phyloP scores from a whole-genome alignment of 2,329 filamentous ascomycete species.

The Rhytidhysteron rufulum region DNA sequence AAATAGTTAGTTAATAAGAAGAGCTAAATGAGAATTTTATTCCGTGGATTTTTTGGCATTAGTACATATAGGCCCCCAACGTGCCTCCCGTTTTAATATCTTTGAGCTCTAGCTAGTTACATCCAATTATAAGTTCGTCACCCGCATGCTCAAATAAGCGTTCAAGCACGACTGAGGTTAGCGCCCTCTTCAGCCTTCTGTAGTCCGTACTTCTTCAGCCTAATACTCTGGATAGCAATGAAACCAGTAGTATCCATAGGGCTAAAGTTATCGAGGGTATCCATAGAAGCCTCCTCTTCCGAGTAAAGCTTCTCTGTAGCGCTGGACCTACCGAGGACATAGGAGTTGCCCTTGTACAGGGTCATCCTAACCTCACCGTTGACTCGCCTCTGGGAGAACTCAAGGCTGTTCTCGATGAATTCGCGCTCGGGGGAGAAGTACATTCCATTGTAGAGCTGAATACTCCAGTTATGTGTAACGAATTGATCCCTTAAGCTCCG shows the following conservation, averaged over 20 bases:
- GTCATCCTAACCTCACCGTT: slow-evolving; percentile 56
- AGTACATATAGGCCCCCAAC: too few relatives aligned
- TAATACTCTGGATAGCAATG: slow-evolving; percentile 66
- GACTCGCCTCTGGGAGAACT: slow-evolving; percentile 37
- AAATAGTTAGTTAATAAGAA: too few relatives aligned
- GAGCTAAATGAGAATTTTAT: too few relatives aligned
- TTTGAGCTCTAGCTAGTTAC: too few relatives aligned
- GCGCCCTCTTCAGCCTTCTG: slow-evolving; percentile 34
- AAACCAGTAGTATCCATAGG: slow-evolving; percentile 65
- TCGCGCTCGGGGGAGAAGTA: slow-evolving; percentile 70
- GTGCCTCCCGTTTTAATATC: too few relatives aligned
- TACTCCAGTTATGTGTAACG: slow-evolving; percentile 50
- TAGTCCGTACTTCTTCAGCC: slow-evolving; percentile 43
- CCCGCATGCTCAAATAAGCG: too few relatives aligned
- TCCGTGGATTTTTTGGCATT: too few relatives aligned
- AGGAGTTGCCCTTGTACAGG: slow-evolving; percentile 64
- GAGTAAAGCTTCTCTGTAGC: slow-evolving; percentile 69
- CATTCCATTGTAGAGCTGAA: slow-evolving; percentile 56
- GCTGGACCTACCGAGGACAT: slow-evolving; percentile 55
- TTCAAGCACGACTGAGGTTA: slow-evolving; percentile 3
- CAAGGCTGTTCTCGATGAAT: slow-evolving; percentile 61
- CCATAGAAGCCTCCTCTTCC: slow-evolving; percentile 64
- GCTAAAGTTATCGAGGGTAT: slow-evolving; percentile 65
- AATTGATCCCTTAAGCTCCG: slow-evolving; percentile 69
- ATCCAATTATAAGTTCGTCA: too few relatives aligned